A percentile compares a stretch with the other conserved stretches of the same genome.
Conservation (phyloP, 1,139 yeast genomes). For the Candida buenavistaensis region DNA sequence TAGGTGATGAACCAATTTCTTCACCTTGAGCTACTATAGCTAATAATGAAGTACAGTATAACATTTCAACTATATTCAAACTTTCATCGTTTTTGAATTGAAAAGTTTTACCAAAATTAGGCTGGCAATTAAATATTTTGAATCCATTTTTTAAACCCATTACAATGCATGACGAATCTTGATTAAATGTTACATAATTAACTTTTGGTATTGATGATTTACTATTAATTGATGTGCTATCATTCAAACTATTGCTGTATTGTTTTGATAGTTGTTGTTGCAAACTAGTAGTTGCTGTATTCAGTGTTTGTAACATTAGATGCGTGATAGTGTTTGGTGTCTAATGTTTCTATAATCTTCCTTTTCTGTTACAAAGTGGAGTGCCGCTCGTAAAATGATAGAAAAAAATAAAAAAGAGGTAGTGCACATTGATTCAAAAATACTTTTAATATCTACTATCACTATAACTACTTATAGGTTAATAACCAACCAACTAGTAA, state of each 20-base stretch:
- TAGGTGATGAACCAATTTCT: constrained; percentile 74
- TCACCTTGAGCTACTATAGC: constrained; percentile 90
- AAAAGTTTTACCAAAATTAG: constrained; percentile 76
- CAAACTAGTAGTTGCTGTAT: constrained; percentile 8
- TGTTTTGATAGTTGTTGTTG: constrained; percentile 12
- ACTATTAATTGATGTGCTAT: constrained; percentile 11
- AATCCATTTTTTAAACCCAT: constrained; percentile 79
- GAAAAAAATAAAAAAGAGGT: too few relatives aligned
- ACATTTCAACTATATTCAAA: constrained; percentile 81
- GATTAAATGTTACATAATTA: constrained; percentile 78
- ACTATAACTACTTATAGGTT: too few relatives aligned
- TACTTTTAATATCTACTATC: too few relatives aligned
- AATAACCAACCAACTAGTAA: constrained; percentile 33
- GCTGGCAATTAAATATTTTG: constrained; percentile 83
- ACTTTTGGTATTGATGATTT: constrained; percentile 24
- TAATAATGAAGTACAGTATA: constrained; percentile 81
- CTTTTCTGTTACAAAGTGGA: too few relatives aligned
- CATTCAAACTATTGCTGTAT: constrained; percentile 11
- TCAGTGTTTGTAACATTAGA: constrained; percentile 13
- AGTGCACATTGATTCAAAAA: too few relatives aligned
- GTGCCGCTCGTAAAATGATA: too few relatives aligned
- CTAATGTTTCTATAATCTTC: too few relatives aligned
- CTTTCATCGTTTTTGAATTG: constrained; percentile 52
- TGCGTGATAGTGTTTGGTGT: too few relatives aligned
- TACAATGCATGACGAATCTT: constrained; percentile 85